Conservation (phyloP, 73 alveolate species). For the Paramecium sexaurelia region DNA sequence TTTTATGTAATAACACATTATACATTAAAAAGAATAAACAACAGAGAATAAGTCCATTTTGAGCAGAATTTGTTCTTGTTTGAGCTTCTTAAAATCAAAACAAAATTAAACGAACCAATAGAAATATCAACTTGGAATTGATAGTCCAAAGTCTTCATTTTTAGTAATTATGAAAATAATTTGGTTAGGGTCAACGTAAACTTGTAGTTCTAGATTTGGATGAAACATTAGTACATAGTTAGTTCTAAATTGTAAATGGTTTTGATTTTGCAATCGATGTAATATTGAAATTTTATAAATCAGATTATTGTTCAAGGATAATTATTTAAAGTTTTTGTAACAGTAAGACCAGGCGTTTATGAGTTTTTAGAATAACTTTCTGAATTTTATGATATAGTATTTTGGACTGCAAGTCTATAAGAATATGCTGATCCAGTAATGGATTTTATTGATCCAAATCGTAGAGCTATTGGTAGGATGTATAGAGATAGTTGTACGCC, state of each 20-base stretch:
- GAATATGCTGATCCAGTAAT: slow-evolving; percentile 80
- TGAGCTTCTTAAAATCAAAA: neutral
- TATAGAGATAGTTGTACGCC: slow-evolving; percentile 72
- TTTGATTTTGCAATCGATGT: slow-evolving; percentile 63
- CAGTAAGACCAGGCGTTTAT: slow-evolving; percentile 84
- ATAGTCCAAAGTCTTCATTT: slow-evolving; percentile 39
- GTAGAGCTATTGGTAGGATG: slow-evolving; percentile 56
- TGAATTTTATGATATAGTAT: slow-evolving; percentile 70
- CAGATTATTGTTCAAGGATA: slow-evolving; percentile 49
- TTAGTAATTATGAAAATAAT: neutral
- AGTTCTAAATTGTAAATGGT: slow-evolving; percentile 54
- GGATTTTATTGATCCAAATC: slow-evolving; percentile 69
- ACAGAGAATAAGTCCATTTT: neutral
- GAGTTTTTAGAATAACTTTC: slow-evolving; percentile 74
- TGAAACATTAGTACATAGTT: slow-evolving; percentile 78
- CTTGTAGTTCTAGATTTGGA: slow-evolving; percentile 76
- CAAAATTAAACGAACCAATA: neutral
- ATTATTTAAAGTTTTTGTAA: slow-evolving; percentile 73
- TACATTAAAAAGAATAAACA: neutral
- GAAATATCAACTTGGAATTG: slow-evolving; percentile 21
- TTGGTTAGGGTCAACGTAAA: slow-evolving; percentile 53
- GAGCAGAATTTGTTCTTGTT: neutral
- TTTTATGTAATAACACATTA: neutral
- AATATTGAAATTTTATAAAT: neutral
- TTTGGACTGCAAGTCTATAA: slow-evolving; percentile 74